Base-by-base conservation (phyloP, 768 basidiomycete genomes). In the Russula sp. region DNA sequence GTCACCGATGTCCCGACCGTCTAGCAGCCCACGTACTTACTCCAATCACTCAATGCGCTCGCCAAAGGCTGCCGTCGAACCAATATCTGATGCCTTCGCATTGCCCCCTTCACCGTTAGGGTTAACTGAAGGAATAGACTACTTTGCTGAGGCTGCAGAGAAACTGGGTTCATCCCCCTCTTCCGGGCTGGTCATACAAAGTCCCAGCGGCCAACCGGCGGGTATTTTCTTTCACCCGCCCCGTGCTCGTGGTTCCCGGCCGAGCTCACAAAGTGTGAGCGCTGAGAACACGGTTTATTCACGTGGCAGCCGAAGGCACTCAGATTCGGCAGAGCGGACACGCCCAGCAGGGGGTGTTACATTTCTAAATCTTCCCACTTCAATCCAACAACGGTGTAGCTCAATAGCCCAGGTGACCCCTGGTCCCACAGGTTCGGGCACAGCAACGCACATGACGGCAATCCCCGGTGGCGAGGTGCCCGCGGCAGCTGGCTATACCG, bases 161-260 rank as follows among this genome's bases (percentile, higher is more conserved):
- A 86, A 85, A 66, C 79, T 92, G 7, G 90, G 90, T 3, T 78
- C 83, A 3, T 87, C 90, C 0, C 87, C 90, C 5, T 88, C 90
- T 6, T 90, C 92, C 13, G 95, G 95, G 0, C 81, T 96, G 8
- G 83, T 98, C 57, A 89, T 98, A 42, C 91, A 95, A 69, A 92
- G 88, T 71, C 92, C 94, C 2, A 94, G 96, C 73, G 96, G 96
- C 0, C 87, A 93, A 69, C 91, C 93, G 2, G 83, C 92, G n/a
- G 96, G 94, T 13, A 95, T 99, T 62, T 92, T 94, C 78, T 99
- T 98, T 76, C 90, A 94, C 66, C 96, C 64, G 5, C 64, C 95
- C 2, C 80, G 68, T 10, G n/a, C 63, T 36, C 68, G 68, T 8
- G 30, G 44, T 28, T 48, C 60, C n/a, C 68, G 68, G 26, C 20